Evolutionary conservation across 345 rosid species (phyloP), one percentile per base, ranked within the genome.

Genomic region (Lepidium didymum): DNA sequence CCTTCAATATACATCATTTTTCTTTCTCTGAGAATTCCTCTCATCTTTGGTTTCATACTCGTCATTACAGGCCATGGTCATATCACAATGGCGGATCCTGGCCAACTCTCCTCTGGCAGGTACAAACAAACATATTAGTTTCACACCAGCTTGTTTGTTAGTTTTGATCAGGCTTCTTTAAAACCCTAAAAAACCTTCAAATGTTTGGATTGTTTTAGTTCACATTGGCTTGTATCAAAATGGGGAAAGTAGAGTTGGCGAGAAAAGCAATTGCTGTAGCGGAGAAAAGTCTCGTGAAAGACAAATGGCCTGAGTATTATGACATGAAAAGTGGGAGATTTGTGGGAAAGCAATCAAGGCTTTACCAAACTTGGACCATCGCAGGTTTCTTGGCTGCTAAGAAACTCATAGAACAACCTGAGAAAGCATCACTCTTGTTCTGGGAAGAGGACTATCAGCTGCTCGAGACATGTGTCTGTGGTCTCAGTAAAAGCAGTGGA

Each of bases 41-140:
- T 53, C 18, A 55, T 40, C 62, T 16, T 13, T 67, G 68, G 56
- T 64, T 47, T 41, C n/a, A 10, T 34, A 16, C 19, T 52, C 34
- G 10, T 44, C 50, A 57, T 45, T 80, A 73, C 84, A 93, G 98
- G 67, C 89, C 97, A 12, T 94, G 96, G 99, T 94, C 99, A 1
- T 94, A 94, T 78, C 99, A 91, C 81, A 91, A 94, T 49, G 97
- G 85, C 2, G 99, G 99, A 76, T 94, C 99, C 56, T 94, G 99
- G 99, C 99, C 97, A 64, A 91, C 97, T 4, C 87, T 94, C 9
- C 79, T 91, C 25, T 91, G 99, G 97, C 99, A 87, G 97, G 98
- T 88, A 65, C 56, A 31, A 56, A 56, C 8, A 36, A 35, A n/a
- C 47, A 55, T 18, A 31, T 31, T 29, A 52, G 10, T 33, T 38